A percentile compares a stretch with the other conserved stretches of the same genome.
Evolutionary conservation across 257 asterid genomes (phyloP).

Genomic region (Capsicum rhomboideum): DNA sequence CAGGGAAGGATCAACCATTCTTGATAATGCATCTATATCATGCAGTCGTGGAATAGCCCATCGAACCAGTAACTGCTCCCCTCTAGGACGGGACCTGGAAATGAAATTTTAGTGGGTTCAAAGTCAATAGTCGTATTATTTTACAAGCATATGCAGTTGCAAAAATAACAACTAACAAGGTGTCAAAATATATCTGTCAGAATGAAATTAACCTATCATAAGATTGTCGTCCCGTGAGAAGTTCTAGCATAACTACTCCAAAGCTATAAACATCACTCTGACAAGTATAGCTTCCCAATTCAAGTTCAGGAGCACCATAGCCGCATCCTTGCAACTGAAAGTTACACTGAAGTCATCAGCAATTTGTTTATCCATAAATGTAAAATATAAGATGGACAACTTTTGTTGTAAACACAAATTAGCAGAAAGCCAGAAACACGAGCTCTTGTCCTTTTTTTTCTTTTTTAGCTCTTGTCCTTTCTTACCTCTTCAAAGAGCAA

Average conservation of each 20-base stretch:
- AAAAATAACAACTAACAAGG: not conserved
- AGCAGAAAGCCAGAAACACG: not conserved
- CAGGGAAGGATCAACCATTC: slow-evolving; percentile 89
- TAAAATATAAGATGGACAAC: not conserved
- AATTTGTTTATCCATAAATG: not conserved
- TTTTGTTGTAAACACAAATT: not conserved
- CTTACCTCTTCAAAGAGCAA: not conserved
- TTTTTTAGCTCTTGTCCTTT: too few relatives aligned
- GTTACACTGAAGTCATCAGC: slow-evolving; percentile 12
- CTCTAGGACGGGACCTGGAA: slow-evolving; percentile 63
- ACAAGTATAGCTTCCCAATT: slow-evolving; percentile 55
- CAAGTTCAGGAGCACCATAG: slow-evolving; percentile 92
- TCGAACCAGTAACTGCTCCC: slow-evolving; percentile 72
- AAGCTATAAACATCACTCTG: slow-evolving; percentile 94
- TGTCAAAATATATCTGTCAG: not conserved
- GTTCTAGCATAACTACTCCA: slow-evolving; percentile 83
- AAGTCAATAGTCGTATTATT: not conserved
- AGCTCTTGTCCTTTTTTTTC: not conserved
- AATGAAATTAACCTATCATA: slow-evolving; percentile 55
- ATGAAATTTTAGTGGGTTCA: not conserved
- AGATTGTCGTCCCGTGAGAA: slow-evolving; percentile 80
- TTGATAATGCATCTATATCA: slow-evolving; percentile 72
- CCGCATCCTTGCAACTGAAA: slow-evolving; percentile 78
- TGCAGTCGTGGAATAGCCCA: slow-evolving; percentile 83
- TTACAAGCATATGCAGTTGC: not conserved